Percentiles rank a stretch among this genome's conserved stretches.
Conservation (phyloP, 805 yeast species). For the Soucietia sequanensis region DNA sequence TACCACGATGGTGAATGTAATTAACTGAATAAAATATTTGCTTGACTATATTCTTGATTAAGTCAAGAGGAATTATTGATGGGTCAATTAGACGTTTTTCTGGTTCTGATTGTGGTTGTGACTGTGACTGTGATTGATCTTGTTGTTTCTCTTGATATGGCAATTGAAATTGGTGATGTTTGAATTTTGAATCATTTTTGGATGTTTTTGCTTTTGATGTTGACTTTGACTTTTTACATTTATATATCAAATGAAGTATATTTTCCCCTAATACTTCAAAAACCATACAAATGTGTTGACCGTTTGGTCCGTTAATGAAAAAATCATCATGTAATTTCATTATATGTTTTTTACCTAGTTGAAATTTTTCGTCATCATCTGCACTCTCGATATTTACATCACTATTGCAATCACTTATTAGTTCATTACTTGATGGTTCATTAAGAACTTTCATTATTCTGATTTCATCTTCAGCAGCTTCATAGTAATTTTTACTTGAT, state of each 20-base stretch:
- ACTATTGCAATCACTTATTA: constrained; percentile 6
- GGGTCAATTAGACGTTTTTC: too few species aligned
- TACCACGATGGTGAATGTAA: constrained; percentile 49
- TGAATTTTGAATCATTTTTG: constrained; percentile 3
- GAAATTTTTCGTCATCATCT: constrained; percentile 11
- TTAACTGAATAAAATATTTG: constrained; percentile 57
- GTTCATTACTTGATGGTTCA: constrained; percentile 11
- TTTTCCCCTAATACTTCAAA: constrained; percentile 66
- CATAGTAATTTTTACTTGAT: constrained; percentile 50
- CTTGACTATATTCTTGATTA: constrained; percentile 55
- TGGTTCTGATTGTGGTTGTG: too few species aligned
- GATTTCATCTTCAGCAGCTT: constrained; percentile 67
- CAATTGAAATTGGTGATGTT: not conserved
- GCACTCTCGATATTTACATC: constrained; percentile 10
- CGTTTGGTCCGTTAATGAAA: constrained; percentile 58
- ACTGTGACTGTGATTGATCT: too few species aligned
- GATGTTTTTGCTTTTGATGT: constrained; percentile 5
- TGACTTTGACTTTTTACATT: too few species aligned
- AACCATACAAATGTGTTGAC: constrained; percentile 64
- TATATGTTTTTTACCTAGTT: constrained; percentile 50
- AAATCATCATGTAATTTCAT: constrained; percentile 57
- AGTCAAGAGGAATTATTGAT: constrained; percentile 42
- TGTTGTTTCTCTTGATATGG: not conserved
- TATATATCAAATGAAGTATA: constrained; percentile 47
- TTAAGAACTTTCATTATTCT: constrained; percentile 41